Percentiles rank a stretch among this genome's conserved stretches.
These are phyloP conservation scores for Tuber borchii DNA, from an alignment of 495 filamentous ascomycete genomes.

Conservation along the genomic window DNA sequence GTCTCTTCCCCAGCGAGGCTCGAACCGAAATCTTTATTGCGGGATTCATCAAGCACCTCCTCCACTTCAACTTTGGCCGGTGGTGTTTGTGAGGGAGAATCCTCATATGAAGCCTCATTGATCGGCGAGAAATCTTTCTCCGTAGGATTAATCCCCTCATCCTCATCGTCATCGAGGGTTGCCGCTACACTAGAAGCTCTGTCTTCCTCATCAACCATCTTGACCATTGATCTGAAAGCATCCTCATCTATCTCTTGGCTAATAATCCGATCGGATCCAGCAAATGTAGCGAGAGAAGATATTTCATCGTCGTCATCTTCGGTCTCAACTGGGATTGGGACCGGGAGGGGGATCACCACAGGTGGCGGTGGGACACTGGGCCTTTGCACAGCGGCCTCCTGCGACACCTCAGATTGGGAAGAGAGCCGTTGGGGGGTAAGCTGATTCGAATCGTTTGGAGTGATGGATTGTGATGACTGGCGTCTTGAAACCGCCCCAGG, in stretches of 20 bases:
- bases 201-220: conserved; percentile 21
- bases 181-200: conserved; percentile 37
- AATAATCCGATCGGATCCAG: conserved; percentile 45
- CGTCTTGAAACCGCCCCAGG: conserved; percentile 40
- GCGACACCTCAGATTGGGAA: conserved; percentile 1
- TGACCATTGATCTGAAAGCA: conserved; percentile 16
- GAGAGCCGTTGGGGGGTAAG: background rate
- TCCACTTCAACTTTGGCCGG: background rate
- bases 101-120: conserved; percentile 8
- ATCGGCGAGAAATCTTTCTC: conserved; percentile 11
- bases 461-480: conserved; percentile 27
- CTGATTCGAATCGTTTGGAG: conserved; percentile 12
- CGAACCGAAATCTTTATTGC: background rate
- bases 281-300: conserved; percentile 59
- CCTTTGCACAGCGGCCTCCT: conserved; percentile 19
- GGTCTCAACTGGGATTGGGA: conserved; percentile 50
- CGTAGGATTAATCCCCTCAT: conserved; percentile 26
- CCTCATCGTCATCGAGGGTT: conserved; percentile 40
- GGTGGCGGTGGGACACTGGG: conserved; percentile 37
- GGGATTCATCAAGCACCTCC: background rate
- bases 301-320: conserved; percentile 48
- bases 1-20: background rate
- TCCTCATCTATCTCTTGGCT: conserved; percentile 17
- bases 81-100: background rate
- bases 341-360: conserved; percentile 55